These are phyloP conservation scores for Brettanomyces naardenensis DNA, from an alignment of 805 yeast species.

Conservation along the genomic window DNA sequence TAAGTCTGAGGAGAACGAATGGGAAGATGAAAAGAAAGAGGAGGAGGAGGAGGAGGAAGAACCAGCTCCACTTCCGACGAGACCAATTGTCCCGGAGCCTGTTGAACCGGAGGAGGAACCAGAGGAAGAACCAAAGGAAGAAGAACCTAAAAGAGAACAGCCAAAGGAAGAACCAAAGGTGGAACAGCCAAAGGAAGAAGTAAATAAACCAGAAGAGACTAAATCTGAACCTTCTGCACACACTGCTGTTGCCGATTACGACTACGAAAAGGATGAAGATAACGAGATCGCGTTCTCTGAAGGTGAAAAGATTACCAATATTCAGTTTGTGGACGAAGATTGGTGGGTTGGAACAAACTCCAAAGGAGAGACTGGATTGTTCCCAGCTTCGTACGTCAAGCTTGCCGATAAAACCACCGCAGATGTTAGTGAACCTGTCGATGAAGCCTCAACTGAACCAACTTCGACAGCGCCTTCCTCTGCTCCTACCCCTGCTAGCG, in stretches of 20 bases:
- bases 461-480: constrained; percentile 12
- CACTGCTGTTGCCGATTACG: constrained; percentile 76
- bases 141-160: constrained; percentile 19
- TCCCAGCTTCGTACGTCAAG: constrained; percentile 48
- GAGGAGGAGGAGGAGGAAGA: constrained; percentile 14
- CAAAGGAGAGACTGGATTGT: constrained; percentile 42
- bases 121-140: constrained; percentile 12
- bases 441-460: constrained; percentile 14
- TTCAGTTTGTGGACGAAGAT: constrained; percentile 65
- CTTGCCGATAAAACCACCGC: constrained; percentile 24
- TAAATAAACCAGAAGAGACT: constrained; percentile 8
- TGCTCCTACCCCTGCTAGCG: constrained; percentile 17
- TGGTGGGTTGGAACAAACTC: constrained; percentile 48
- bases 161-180: constrained; percentile 15
- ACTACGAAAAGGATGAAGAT: constrained; percentile 67
- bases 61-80: constrained; percentile 11
- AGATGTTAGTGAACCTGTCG: constrained; percentile 8
- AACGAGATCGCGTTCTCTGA: constrained; percentile 63
- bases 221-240: constrained; percentile 12
- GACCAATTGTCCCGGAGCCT: constrained; percentile 16
- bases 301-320: constrained; percentile 58
- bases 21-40: constrained; percentile 10
- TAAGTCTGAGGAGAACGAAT: constrained; percentile 9
- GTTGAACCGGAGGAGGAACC: constrained; percentile 12
- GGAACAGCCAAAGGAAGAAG: constrained; percentile 11